A percentile compares a stretch with the other conserved stretches of the same genome.
These are phyloP conservation scores for Cytospora chrysosperma DNA, from an alignment of 2,329 filamentous ascomycete species.

Conservation along the genomic window DNA sequence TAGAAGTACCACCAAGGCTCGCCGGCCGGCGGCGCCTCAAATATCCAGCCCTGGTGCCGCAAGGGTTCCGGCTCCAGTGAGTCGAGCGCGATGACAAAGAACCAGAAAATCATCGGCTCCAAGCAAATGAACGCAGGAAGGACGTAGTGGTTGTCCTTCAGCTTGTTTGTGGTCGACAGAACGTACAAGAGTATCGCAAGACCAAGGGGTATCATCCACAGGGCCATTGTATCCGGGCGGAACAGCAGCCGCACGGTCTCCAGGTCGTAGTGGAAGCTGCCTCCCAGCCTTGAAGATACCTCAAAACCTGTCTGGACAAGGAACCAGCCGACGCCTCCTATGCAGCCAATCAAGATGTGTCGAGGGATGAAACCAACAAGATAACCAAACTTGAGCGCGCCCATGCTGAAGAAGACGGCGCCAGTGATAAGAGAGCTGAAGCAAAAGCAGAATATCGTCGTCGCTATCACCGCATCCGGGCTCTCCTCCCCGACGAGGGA, in stretches of 20 bases:
- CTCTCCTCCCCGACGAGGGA: conserved; percentile 74
- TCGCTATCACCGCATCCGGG: conserved; percentile 84
- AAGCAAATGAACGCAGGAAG: conserved; percentile 82
- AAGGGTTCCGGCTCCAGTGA: conserved; percentile 65
- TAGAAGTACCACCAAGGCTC: conserved; percentile 99
- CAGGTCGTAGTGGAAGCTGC: conserved; percentile 78
- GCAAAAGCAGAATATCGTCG: conserved; percentile 88
- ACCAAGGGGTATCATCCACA: conserved; percentile 79
- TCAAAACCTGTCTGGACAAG: conserved; percentile 88
- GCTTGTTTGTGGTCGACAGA: conserved; percentile 49
- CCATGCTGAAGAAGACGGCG: conserved; percentile 87
- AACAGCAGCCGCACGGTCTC: conserved; percentile 75
- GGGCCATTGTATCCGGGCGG: conserved; percentile 67
- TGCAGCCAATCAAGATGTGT: conserved; percentile 94
- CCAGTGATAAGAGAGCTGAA: conserved; percentile 90
- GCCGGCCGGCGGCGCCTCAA: conserved; percentile 76
- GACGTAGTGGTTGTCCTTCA: conserved; percentile 75
- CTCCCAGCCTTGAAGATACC: conserved; percentile 84
- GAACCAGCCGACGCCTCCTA: conserved; percentile 96
- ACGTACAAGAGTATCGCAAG: conserved; percentile 72
- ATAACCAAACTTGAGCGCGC: conserved; percentile 81
- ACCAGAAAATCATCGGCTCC: conserved; percentile 76
- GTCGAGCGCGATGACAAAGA: conserved; percentile 69
- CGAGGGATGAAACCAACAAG: conserved; percentile 96
- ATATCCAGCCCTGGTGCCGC: conserved; percentile 82